These are phyloP conservation scores for Boletus rex-veris DNA, from an alignment of 768 basidiomycete species.

Conservation along the genomic window DNA sequence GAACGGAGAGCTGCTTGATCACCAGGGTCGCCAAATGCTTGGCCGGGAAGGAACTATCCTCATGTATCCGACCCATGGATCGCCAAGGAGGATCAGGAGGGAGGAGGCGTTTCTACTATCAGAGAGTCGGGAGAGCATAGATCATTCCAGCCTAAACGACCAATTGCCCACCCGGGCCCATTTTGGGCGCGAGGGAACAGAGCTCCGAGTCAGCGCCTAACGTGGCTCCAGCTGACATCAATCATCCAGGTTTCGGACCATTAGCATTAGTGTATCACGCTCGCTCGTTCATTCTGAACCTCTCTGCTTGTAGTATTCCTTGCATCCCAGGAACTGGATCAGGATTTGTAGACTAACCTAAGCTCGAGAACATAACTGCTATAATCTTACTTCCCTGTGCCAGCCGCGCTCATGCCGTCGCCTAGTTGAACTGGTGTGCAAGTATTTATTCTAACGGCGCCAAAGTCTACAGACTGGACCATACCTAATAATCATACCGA, in stretches of 20 bases:
- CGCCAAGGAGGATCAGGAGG: conserved; percentile 1
- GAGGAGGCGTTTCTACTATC: not conserved
- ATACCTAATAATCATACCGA: too few species aligned
- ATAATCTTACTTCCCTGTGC: not conserved
- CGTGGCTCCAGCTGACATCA: not conserved
- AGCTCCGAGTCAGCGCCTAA: too few species aligned
- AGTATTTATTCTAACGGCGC: too few species aligned
- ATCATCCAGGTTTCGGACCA: not conserved
- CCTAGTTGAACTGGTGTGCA: too few species aligned
- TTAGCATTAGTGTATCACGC: not conserved
- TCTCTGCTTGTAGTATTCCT: not conserved
- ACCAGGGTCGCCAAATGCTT: conserved; percentile 15
- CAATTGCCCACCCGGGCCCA: too few species aligned
- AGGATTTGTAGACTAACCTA: not conserved
- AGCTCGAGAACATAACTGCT: not conserved
- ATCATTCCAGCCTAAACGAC: not conserved
- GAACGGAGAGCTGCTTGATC: conserved; percentile 19
- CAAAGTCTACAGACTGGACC: too few species aligned
- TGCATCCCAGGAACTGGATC: conserved; percentile 25
- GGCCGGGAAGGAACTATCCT: conserved; percentile 24
- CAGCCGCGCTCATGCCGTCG: too few species aligned
- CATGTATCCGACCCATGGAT: conserved; percentile 1
- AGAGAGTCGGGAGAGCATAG: too few species aligned
- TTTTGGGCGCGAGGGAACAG: too few species aligned
- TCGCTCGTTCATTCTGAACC: not conserved